phyloP scores from a whole-genome alignment of 192 early-diverging fungal species.

The Backusella macrospora region DNA sequence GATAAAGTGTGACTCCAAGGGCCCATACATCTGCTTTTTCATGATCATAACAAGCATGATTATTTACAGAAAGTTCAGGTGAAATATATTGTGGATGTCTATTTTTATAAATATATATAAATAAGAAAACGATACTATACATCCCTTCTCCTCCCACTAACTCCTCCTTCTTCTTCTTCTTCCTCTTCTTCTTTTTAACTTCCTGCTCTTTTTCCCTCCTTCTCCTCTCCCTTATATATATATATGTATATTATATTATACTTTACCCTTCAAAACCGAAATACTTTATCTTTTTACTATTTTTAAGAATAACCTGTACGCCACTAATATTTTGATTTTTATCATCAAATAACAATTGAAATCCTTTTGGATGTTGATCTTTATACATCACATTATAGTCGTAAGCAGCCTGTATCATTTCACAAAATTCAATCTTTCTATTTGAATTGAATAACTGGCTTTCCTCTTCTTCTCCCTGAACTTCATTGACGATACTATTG shows the following conservation, averaged over 20 bases:
- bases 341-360: background rate
- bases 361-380: background rate
- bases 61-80: slow-evolving; percentile 2
- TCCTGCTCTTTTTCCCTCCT: background rate
- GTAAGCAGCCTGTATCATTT: background rate
- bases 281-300: background rate
- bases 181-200: too few species aligned
- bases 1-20: background rate
- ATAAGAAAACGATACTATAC: background rate
- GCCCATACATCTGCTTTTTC: slow-evolving; percentile 1
- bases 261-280: slow-evolving; percentile 17
- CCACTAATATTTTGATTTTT: background rate
- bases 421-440: background rate
- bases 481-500: too few species aligned
- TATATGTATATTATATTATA: background rate
- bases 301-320: slow-evolving; percentile 2
- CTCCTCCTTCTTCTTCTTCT: background rate
- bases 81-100: background rate
- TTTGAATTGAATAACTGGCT: background rate
- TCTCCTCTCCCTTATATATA: background rate
- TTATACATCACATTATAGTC: background rate
- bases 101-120: background rate
- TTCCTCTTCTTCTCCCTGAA: background rate
- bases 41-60: background rate
- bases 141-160: background rate